Evolutionary conservation across 2,329 filamentous ascomycete genomes (phyloP), one percentile per base, ranked within the genome.

Genomic region (Xylariaceae sp.): DNA sequence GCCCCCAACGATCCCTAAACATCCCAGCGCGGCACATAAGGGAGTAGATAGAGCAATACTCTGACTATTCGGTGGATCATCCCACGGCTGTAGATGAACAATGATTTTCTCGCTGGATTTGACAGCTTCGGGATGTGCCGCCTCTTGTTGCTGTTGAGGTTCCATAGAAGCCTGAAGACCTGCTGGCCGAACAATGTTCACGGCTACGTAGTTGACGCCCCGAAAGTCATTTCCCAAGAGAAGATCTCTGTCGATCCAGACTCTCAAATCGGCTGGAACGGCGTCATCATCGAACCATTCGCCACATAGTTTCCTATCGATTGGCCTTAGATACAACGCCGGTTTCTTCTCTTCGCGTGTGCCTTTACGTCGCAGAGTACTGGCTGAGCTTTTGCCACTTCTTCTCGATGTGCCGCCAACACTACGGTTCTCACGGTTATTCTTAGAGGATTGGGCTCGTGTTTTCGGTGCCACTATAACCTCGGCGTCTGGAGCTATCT

Each of bases 391-490:
- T 69, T 88, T 87, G 6, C 85, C 80, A 67, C 89, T 92, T 65
- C 86, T 90, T 62, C 86, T 85, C 44, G 89, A 89, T 2, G 86
- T 87, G 64, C 88, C 90, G 0, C 86, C 80, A 6, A 91, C 87
- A 67, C 91, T 96, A 55, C 87, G 80, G 66, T 81, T 90, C 62
- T 95, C 90, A 39, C 84, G 82, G n/a, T 77, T 81, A 56, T 74
- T 79, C 53, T 85, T 81, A 3, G 83, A 76, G 35, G 79, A 74
- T 69, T 89, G 91, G 42, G 87, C 79, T 53, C 92, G 83, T 30
- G 86, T 87, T 74, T 99, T 99, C 0, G 94, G 94, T 3, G 94
- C 94, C 57, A 99, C 94, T 61, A 97, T 95, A 48, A 99, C 91
- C 72, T 99, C 94, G 27, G 92, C 92, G 68, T 97, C 91, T 0